Conservation (phyloP, 352 stramenopile genomes). For the Phytophthora sojae region DNA sequence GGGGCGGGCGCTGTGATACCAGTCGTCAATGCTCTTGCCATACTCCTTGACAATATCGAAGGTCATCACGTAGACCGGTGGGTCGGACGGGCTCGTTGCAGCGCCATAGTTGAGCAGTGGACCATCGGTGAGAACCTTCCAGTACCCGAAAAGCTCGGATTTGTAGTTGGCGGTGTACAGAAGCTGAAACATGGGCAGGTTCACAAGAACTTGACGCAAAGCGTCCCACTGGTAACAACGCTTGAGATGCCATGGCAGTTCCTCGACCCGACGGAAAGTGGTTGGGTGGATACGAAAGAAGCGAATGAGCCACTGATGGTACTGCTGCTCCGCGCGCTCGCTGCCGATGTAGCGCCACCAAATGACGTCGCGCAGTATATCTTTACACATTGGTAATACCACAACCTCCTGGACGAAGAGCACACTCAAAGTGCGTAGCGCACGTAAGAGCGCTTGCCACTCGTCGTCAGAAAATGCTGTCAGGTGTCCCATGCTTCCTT, state of each 20-base stretch:
- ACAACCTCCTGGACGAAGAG: conserved; percentile 89
- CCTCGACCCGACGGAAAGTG: conserved; percentile 84
- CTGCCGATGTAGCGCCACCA: conserved; percentile 89
- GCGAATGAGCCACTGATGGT: conserved; percentile 86
- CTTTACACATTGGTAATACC: conserved; percentile 89
- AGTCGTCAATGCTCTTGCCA: conserved; percentile 88
- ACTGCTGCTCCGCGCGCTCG: conserved; percentile 69
- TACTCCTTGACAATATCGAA: conserved; percentile 95
- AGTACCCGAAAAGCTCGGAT: conserved; percentile 92
- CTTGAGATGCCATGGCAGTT: conserved; percentile 94
- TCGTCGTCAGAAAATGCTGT: conserved; percentile 72
- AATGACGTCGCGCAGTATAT: conserved; percentile 89
- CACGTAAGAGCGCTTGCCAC: conserved; percentile 79
- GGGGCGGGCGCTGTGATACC: conserved; percentile 77
- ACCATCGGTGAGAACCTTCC: conserved; percentile 86
- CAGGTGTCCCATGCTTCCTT: conserved; percentile 32
- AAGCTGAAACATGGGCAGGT: conserved; percentile 93
- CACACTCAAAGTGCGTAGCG: conserved; percentile 73
- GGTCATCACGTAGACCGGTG: conserved; percentile 59
- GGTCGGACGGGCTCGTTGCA: conserved; percentile 36
- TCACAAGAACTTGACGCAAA: conserved; percentile 89
- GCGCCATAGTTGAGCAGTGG: conserved; percentile 62
- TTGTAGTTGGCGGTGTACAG: conserved; percentile 92
- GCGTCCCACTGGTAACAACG: conserved; percentile 90
- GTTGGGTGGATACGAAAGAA: conserved; percentile 86